phyloP scores from a whole-genome alignment of 2,329 filamentous ascomycete species.

The Xylariaceae sp. region DNA sequence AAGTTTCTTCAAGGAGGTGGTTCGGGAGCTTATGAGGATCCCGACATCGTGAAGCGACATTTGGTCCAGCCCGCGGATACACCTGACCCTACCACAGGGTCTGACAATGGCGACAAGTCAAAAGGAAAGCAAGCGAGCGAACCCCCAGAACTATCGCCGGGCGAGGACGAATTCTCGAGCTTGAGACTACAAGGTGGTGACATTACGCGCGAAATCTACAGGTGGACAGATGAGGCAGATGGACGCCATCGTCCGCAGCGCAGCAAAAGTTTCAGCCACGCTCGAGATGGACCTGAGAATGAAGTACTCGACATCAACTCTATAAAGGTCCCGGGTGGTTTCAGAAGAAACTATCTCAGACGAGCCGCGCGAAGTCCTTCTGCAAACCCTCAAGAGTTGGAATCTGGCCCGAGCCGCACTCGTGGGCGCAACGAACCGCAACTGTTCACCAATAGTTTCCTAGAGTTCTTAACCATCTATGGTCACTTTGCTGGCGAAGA shows the following conservation, averaged over 20 bases:
- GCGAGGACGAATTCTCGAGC: constrained; percentile 87
- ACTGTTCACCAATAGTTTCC: constrained; percentile 84
- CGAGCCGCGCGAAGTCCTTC: constrained; percentile 63
- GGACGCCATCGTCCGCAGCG: constrained; percentile 64
- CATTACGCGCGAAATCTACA: constrained; percentile 90
- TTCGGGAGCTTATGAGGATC: constrained; percentile 71
- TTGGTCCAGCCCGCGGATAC: constrained; percentile 65
- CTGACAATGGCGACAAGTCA: constrained; percentile 32
- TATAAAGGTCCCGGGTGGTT: constrained; percentile 91
- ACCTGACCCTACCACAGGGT: constrained; percentile 34
- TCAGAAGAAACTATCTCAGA: constrained; percentile 84
- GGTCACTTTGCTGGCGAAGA: constrained; percentile 97
- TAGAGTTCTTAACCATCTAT: constrained; percentile 92
- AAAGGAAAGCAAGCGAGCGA: constrained; percentile 51
- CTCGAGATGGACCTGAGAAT: constrained; percentile 72
- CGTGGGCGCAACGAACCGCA: constrained; percentile 44
- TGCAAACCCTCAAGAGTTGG: constrained; percentile 34
- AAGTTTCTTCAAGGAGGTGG: constrained; percentile 41
- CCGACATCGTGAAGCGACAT: constrained; percentile 87
- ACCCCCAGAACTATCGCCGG: constrained; percentile 33
- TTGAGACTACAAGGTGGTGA: constrained; percentile 90
- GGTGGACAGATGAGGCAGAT: constrained; percentile 89
- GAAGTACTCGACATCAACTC: constrained; percentile 80
- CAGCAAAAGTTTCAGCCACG: constrained; percentile 82
- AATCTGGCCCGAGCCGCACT: constrained; percentile 32